Conservation (phyloP, 1,139 yeast genomes). For the Scheffersomyces cryptocercus region DNA sequence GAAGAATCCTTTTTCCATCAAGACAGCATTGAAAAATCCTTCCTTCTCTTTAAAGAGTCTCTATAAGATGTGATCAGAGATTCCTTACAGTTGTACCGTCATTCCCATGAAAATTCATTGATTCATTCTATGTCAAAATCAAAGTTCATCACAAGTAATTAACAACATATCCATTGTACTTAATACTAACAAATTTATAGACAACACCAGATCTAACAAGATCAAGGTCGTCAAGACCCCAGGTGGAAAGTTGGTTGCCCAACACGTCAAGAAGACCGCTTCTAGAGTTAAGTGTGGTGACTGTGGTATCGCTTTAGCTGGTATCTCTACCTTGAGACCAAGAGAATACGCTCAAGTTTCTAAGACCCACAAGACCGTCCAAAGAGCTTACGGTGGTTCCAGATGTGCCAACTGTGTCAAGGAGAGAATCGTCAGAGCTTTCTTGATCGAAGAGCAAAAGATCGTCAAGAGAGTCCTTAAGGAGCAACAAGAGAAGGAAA, state of each 20-base stretch:
- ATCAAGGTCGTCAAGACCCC: conserved; percentile 99
- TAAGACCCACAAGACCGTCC: conserved; percentile 96
- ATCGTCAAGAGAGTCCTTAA: conserved; percentile 98
- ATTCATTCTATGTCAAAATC: too few relatives aligned
- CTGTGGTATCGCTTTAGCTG: conserved; percentile 90
- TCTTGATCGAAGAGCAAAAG: conserved; percentile 99
- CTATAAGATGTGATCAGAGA: too few relatives aligned
- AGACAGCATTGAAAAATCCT: too few relatives aligned
- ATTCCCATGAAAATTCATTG: too few relatives aligned
- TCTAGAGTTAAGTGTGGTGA: conserved; percentile 99
- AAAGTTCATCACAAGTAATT: too few relatives aligned
- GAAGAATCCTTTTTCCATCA: too few relatives aligned
- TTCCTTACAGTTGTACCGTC: too few relatives aligned
- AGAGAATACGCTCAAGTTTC: conserved; percentile 94
- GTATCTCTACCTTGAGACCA: conserved; percentile 95
- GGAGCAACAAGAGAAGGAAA: conserved; percentile 89
- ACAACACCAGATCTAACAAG: conserved; percentile 99
- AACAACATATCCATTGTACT: too few relatives aligned
- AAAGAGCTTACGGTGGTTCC: conserved; percentile 99
- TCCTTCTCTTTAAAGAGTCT: too few relatives aligned
- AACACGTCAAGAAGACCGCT: conserved; percentile 94
- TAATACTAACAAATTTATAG: conserved; percentile 50
- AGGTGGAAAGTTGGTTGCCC: conserved; percentile 98
- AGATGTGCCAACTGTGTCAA: conserved; percentile 98
- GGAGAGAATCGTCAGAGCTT: conserved; percentile 98